Evolutionary conservation across 495 filamentous ascomycete species (phyloP), one percentile per base, ranked within the genome.

Genomic region (Xylaria grammica): DNA sequence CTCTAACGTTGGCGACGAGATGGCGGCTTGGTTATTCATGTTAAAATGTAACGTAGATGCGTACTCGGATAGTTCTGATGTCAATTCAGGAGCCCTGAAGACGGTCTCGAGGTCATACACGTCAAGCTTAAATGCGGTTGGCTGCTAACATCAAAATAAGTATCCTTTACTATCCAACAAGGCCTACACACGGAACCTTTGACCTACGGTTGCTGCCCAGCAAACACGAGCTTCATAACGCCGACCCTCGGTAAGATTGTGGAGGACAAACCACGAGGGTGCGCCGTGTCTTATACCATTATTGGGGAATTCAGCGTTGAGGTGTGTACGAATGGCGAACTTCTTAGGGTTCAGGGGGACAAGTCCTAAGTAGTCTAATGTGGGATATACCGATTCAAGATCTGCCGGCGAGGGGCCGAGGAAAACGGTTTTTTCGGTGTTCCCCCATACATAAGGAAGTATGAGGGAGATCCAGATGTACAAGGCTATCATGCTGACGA

Each of bases 371-470:
- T 88, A 79, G 51, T 88, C 83, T 26, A 94, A 75, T 44, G 79
- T 81, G 26, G 88, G 85, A 65, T 84, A 82, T 27, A 79, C 74
- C 10, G 81, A 73, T 9, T 88, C 84, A 32, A 91, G 70, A 34
- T 77, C 72, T 68, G 83, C 66, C 10, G 78, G 65, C 17, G 76
- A 66, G 22, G 95, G 95, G 24, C 82, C 93, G 45, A 90, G 74
- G 79, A 99, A 98, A 69, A 99, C 92, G 68, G 84, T 83, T 75
- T 99, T 99, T 75, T 99, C 95, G 65, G 90, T 89, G 74, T 99
- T 97, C 72, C 86, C 91, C 65, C 71, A 62, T 34, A 51, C 72
- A 15, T 46, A 45, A 26, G 64, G 40, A 53, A 68, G 53, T 2
- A 69, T 10, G 36, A 65, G 60, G 45, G 32, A 24, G 20, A 65